Base-by-base conservation (phyloP, 2,329 filamentous ascomycete species). In the Ceratocystis papillata region DNA sequence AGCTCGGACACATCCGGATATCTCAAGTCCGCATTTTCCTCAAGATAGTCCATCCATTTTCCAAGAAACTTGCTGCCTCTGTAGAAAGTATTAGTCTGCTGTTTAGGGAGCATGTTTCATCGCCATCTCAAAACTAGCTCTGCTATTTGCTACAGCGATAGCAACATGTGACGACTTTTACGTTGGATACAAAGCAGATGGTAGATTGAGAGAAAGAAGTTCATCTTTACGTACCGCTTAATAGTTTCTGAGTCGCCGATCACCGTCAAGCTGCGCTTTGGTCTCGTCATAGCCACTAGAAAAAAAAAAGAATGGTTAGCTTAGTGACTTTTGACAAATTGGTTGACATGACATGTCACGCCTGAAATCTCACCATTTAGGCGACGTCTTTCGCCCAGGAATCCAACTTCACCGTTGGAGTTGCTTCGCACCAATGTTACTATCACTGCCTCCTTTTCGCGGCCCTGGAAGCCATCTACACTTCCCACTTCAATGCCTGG, bases 371-470 rank as follows among this genome's bases (percentile, higher is more conserved):
- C 80, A 95, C 90, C 93, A 74, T 99, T 99, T 70, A 99, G 78
- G 69, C 94, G 83, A 69, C 94, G 83, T 80, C 92, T 96, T 77
- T 99, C 94, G 15, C 85, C 90, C 46, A 99, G 77, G 73, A 99
- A 99, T 8, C 94, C 94, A 15, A 97, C 92, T 74, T 97, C 91
- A 63, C 87, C 85, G 62, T 91, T 84, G 5, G 84, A 70, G 73
- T 99, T 99, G 76, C 92, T 96, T 70, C 94, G 83, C 66, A 99
- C 94, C n/a, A 97, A 81, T 75, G 88, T 96, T 63, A 99, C 87
- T 48, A 99, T 83, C 17, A 99, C 87, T 1, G 90, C 94, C 75
- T 99, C 94, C 76, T 99, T 99, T 76, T 99, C 94, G 20, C 94
- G 85, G 44, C 94, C 94, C 75, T 99, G 94, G 74, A 99, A 99